Evolutionary conservation across 257 asterid species (phyloP).

Genomic region (Petunia secreta): DNA sequence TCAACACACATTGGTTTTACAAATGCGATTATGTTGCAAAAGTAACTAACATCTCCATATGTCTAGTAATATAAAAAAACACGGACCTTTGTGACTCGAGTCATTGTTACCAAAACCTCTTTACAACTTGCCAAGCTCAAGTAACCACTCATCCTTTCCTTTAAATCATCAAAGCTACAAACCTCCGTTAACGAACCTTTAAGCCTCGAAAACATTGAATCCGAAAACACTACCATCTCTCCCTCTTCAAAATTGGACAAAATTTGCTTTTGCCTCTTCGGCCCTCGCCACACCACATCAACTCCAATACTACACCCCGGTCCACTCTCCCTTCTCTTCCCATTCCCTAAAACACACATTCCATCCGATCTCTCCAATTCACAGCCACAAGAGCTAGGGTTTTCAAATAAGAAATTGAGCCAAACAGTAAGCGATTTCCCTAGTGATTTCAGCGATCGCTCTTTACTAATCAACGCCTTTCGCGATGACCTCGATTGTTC

Average conservation of each 20-base stretch:
- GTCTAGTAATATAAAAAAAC: background rate
- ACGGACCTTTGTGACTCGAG: constrained; percentile 81
- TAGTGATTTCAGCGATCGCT: constrained; percentile 65
- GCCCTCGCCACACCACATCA: constrained; percentile 84
- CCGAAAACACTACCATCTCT: constrained; percentile 38
- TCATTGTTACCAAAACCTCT: constrained; percentile 72
- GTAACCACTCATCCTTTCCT: constrained; percentile 83
- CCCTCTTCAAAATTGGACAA: constrained; percentile 49
- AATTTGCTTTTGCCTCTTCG: constrained; percentile 77
- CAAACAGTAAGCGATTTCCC: constrained; percentile 85
- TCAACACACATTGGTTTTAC: background rate
- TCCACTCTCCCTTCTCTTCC: constrained; percentile 69
- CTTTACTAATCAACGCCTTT: constrained; percentile 65
- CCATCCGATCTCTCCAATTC: constrained; percentile 46
- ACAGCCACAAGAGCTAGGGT: constrained; percentile 85
- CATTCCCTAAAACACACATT: constrained; percentile 41
- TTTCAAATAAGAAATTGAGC: constrained; percentile 85
- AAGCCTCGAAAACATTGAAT: constrained; percentile 52
- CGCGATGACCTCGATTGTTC: constrained; percentile 88
- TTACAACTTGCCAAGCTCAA: constrained; percentile 70
- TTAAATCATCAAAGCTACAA: constrained; percentile 89
- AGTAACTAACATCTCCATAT: background rate
- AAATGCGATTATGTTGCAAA: background rate
- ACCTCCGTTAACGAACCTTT: constrained; percentile 70
- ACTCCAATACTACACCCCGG: constrained; percentile 57